Base-by-base conservation (phyloP, 106 monocot genomes). In the Acorus gramineus region DNA sequence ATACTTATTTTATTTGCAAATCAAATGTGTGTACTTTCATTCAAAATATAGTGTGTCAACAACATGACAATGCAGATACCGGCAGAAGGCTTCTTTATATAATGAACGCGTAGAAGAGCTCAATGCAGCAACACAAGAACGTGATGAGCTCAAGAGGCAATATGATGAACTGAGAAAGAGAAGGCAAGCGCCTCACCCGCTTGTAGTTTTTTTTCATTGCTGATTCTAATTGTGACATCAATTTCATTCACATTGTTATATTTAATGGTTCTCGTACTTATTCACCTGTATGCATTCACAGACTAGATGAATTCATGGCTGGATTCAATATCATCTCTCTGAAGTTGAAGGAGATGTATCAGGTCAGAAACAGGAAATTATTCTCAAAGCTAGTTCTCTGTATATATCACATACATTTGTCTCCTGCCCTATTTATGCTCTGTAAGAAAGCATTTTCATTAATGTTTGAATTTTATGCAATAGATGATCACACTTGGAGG, bases 401-500 rank as follows among this genome's bases (percentile, higher is more conserved):
- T 28, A 28, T 28, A 28, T 28, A 28, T 28, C 28, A 28, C 28
- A 28, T 1, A 28, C 28, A 28, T 28, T 28, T 28, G 28, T 28
- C 28, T 28, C 28, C 28, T 28, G 28, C 28, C 28, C 1, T n/a
- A n/a, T 28, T 28, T 28, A 28, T 48, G 53, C 12, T 67, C 49
- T 47, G 45, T 4, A 56, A 2, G 4, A 49, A 53, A 52, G 2
- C 4, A 43, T 10, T 3, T 62, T 61, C 2, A 49, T 56, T 51
- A 52, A 57, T 3, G 14, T 3, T 14, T 50, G 43, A 44, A 42
- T 7, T 61, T 52, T 76, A 48, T 46, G 57, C 42, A 70, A 50
- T 71, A 96, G 96, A 96, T 96, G 96, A 96, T 96, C 57, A 96
- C 96, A 44, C 78, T 96, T 54, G 96, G 96, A 70, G 96, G 96